phyloP scores from a whole-genome alignment of 805 yeast species.

The Wickerhamomyces hampshirensis region DNA sequence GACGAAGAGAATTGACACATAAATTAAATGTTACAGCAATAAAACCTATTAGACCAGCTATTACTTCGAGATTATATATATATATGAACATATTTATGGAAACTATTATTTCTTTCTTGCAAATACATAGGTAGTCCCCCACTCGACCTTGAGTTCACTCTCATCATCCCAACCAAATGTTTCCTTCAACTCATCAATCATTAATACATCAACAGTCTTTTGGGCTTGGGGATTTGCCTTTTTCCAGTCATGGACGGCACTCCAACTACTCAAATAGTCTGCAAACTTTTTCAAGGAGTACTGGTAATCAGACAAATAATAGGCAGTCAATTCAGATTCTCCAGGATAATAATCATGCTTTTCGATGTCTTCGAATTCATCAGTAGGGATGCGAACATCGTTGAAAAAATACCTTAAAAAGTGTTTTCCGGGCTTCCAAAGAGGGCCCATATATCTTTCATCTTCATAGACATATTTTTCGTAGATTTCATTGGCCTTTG shows the following conservation, averaged over 20 bases:
- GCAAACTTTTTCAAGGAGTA: slow-evolving; percentile 41
- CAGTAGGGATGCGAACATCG: slow-evolving; percentile 40
- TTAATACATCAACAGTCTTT: slow-evolving; percentile 44
- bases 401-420: slow-evolving; percentile 39
- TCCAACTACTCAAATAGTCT: slow-evolving; percentile 59
- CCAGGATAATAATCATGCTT: slow-evolving; percentile 29
- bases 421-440: slow-evolving; percentile 64
- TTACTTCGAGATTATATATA: too few species aligned
- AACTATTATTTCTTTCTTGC: slow-evolving; percentile 28
- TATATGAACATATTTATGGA: neutral
- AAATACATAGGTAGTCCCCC: slow-evolving; percentile 53
- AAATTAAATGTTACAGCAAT: neutral
- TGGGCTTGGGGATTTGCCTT: slow-evolving; percentile 33
- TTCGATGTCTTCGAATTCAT: slow-evolving; percentile 37
- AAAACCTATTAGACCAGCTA: too few species aligned
- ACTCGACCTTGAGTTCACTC: slow-evolving; percentile 40
- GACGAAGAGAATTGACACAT: neutral
- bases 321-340: slow-evolving; percentile 23
- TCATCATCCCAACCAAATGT: slow-evolving; percentile 42
- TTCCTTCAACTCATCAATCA: slow-evolving; percentile 38
- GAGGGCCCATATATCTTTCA: slow-evolving; percentile 46
- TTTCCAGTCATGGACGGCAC: slow-evolving; percentile 60
- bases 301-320: slow-evolving; percentile 36
- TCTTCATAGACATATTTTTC: slow-evolving; percentile 47
- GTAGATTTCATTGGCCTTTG: slow-evolving; percentile 52